These are phyloP conservation scores for Chloris gayana DNA, from an alignment of 176 grass and related monocot species.

Conservation along the genomic window DNA sequence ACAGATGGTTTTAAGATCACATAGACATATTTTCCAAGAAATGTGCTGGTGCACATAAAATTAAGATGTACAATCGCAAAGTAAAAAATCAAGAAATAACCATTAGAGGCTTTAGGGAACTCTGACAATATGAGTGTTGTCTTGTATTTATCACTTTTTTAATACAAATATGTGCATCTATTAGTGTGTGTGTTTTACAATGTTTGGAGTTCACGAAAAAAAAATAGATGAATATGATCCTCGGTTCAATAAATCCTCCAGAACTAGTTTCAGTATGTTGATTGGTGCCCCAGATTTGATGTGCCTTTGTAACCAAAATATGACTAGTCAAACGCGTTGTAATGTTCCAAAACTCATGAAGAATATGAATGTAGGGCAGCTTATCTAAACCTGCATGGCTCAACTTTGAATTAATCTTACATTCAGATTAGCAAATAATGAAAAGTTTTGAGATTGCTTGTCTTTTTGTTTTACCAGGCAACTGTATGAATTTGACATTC, in stretches of 20 bases:
- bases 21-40: background rate
- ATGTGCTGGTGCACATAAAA: background rate
- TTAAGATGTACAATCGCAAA: background rate
- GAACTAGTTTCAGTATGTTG: slow-evolving; percentile 12
- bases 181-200: background rate
- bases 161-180: background rate
- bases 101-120: background rate
- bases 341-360: background rate
- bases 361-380: background rate
- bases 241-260: background rate
- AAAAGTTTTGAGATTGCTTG: background rate
- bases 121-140: background rate
- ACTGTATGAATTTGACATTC: background rate
- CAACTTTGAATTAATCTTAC: background rate
- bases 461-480: background rate
- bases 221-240: background rate
- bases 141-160: background rate
- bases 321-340: background rate
- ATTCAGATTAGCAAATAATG: background rate
- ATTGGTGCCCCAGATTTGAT: background rate
- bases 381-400: background rate
- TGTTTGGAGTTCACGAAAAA: background rate
- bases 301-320: background rate
- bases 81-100: background rate
- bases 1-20: background rate